These are phyloP conservation scores for Blastobotrys mokoenaii DNA, from an alignment of 805 yeast species.

Conservation along the genomic window DNA sequence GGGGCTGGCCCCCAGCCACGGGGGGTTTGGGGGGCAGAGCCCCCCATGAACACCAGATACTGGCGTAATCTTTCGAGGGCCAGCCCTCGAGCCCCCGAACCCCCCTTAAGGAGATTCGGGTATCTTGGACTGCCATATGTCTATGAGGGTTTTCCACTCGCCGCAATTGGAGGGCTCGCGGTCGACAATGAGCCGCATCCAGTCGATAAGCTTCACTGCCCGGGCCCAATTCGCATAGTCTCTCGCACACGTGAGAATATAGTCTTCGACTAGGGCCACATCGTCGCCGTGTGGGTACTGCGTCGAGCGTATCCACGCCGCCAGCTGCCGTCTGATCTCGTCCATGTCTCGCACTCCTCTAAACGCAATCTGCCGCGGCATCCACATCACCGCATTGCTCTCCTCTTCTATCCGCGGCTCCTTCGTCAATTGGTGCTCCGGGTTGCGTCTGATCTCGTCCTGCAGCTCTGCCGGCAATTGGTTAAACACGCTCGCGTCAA, in stretches of 20 bases:
- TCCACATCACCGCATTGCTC: not conserved
- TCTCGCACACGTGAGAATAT: slow-evolving; percentile 25
- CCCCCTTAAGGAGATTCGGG: too few relatives aligned
- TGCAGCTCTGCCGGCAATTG: slow-evolving; percentile 61
- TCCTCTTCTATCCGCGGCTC: not conserved
- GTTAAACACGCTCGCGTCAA: slow-evolving; percentile 58
- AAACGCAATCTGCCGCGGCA: slow-evolving; percentile 24
- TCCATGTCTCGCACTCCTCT: slow-evolving; percentile 28
- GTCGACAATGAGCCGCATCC: slow-evolving; percentile 11
- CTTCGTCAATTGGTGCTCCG: not conserved
- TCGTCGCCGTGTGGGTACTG: slow-evolving; percentile 34
- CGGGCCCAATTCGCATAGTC: slow-evolving; percentile 23
- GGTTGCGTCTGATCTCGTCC: slow-evolving; percentile 37
- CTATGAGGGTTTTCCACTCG: not conserved
- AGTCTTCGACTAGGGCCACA: slow-evolving; percentile 30
- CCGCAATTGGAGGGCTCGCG: not conserved
- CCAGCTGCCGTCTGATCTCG: slow-evolving; percentile 30
- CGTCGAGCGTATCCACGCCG: slow-evolving; percentile 29
- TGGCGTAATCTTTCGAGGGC: too few relatives aligned
- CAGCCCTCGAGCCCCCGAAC: too few relatives aligned
- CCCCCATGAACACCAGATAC: too few relatives aligned
- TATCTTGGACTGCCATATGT: not conserved
- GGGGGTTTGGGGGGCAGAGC: too few relatives aligned
- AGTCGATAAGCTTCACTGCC: slow-evolving; percentile 16
- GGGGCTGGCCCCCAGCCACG: too few relatives aligned